Percentiles rank a stretch among this genome's conserved stretches.
Conservation (phyloP, 768 basidiomycete species). For the Leccinum incarnatum region DNA sequence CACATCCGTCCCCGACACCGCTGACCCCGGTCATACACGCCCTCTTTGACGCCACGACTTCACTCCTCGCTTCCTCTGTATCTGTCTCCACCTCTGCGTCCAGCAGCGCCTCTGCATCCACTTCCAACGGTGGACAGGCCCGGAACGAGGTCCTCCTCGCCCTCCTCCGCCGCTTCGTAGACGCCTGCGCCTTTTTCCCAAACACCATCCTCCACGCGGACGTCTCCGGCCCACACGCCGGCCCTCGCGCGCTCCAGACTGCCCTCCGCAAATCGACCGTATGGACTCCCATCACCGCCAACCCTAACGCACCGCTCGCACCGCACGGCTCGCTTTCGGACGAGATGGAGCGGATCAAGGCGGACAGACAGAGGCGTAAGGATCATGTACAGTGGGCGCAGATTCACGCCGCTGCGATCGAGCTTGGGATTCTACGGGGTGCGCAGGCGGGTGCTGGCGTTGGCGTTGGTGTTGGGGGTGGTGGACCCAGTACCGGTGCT, state of each 20-base stretch:
- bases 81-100: constrained; percentile 35
- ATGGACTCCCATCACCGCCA: constrained; percentile 41
- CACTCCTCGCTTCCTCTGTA: constrained; percentile 20
- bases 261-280: constrained; percentile 55
- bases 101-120: constrained; percentile 34
- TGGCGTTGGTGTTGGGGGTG: too few species aligned
- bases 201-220: constrained; percentile 50
- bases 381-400: constrained; percentile 68
- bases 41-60: constrained; percentile 50
- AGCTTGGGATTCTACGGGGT: constrained; percentile 47
- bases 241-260: constrained; percentile 56
- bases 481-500: too few species aligned
- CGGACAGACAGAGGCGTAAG: constrained; percentile 57
- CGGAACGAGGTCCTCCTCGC: constrained; percentile 12
- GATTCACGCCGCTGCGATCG: constrained; percentile 62
- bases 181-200: constrained; percentile 52
- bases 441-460: background rate
- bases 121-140: background rate
- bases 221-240: constrained; percentile 52
- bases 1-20: constrained; percentile 49
- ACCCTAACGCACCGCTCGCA: too few species aligned
- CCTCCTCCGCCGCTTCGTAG: constrained; percentile 47
- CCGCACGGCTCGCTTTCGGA: constrained; percentile 43
- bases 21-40: constrained; percentile 50
- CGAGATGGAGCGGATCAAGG: constrained; percentile 62